Base-by-base conservation (phyloP, 2,329 filamentous ascomycete species). In the Dactylellina drechsleri region DNA sequence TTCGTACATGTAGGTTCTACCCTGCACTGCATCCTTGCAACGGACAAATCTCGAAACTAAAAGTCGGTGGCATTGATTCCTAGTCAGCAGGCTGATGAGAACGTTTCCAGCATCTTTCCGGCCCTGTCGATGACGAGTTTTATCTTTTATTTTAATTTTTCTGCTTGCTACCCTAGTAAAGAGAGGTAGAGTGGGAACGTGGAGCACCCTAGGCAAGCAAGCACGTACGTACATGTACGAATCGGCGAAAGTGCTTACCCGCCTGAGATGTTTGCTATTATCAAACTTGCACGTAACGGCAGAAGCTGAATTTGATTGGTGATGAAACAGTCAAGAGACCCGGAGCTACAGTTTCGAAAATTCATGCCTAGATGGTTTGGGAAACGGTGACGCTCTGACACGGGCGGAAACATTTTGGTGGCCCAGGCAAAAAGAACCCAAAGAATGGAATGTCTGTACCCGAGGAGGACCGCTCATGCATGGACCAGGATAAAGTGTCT, bases 261-360 rank as follows among this genome's bases (percentile, higher is more conserved):
- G 31, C 53, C 53, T 15, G 53, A 41, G 53, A 41, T 57, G 53
- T 59, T 45, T 58, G 36, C 36, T 41, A 47, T 28, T 18, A 13
- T 43, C 49, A 56, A 66, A 16, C 53, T 56, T 56, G 61, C 57
- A 53, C 36, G 26, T 18, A 61, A 43, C 52, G 49, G 28, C 45
- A 58, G 13, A 57, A 16, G 15, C 50, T 23, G 12, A 40, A 23
- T 31, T 13, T 64, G 52, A 71, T 71, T 71, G 66, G 60, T 28
- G 50, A 41, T 73, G 68, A 73, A 73, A 73, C 68, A 28, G 56
- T 56, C n/a, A n/a, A n/a, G n/a, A n/a, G 43, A 61, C 61, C 57
- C 56, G 54, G 54, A 20, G 49, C 68, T 57, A 60, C 54, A 49
- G 60, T 66, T 66, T 73, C 60, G 41, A 45, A 45, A 45, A 45